Conservation (phyloP, 75 land plant genomes). For the Selaginella moellendorffii region DNA sequence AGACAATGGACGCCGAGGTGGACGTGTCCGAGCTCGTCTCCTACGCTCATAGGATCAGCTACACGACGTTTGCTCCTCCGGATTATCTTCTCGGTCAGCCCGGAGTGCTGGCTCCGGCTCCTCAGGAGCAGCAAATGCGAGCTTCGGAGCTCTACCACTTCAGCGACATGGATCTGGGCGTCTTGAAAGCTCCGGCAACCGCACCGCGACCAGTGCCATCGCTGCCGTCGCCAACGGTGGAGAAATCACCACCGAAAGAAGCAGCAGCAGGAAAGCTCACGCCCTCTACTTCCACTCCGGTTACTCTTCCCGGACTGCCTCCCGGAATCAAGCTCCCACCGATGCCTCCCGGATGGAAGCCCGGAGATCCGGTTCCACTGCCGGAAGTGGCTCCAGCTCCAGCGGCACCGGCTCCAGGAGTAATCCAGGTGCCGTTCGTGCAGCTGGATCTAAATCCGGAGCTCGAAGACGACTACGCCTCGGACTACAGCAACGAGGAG, state of each 20-base stretch:
- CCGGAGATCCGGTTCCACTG: constrained; percentile 71
- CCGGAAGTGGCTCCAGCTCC: constrained; percentile 29
- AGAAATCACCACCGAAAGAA: not conserved
- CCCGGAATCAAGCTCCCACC: constrained; percentile 35
- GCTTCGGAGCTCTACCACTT: constrained; percentile 61
- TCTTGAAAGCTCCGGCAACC: constrained; percentile 27
- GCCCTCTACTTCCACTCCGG: constrained; percentile 2
- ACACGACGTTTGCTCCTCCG: constrained; percentile 93
- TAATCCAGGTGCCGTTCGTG: constrained; percentile 66
- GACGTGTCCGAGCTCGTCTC: constrained; percentile 50
- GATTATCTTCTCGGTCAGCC: constrained; percentile 64
- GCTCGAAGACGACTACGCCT: constrained; percentile 46
- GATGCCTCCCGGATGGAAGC: constrained; percentile 84
- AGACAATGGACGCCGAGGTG: constrained; percentile 7
- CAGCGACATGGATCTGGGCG: constrained; percentile 59
- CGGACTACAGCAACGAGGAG: constrained; percentile 61
- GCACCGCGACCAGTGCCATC: constrained; percentile 13
- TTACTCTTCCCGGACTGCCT: not conserved
- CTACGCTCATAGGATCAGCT: constrained; percentile 78
- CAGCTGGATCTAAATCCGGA: constrained; percentile 70
- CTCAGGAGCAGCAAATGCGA: constrained; percentile 84
- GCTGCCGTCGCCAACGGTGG: constrained; percentile 19
- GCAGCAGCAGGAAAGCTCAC: constrained; percentile 2
- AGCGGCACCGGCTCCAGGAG: constrained; percentile 34
- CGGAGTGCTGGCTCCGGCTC: constrained; percentile 86